phyloP scores from a whole-genome alignment of 1,139 yeast species.

The Diutina ranongensis region DNA sequence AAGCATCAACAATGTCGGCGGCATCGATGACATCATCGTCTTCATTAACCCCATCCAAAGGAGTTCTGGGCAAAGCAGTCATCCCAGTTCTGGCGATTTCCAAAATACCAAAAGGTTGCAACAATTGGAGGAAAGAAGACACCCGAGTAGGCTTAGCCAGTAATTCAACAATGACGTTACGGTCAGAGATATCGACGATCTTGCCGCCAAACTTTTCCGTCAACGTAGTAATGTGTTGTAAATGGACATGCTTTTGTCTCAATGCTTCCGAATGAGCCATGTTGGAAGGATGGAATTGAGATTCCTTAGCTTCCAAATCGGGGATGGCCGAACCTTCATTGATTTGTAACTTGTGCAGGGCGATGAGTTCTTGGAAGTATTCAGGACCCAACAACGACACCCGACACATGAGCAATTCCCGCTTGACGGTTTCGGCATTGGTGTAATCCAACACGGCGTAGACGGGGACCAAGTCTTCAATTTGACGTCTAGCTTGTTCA shows the following conservation, averaged over 20 bases:
- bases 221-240: slow-evolving; percentile 71
- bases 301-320: slow-evolving; percentile 39
- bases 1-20: slow-evolving; percentile 63
- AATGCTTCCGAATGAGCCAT: slow-evolving; percentile 85
- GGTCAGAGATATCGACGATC: slow-evolving; percentile 82
- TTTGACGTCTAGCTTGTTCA: slow-evolving; percentile 98
- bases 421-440: slow-evolving; percentile 75
- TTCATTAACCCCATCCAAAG: slow-evolving; percentile 43
- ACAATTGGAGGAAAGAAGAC: slow-evolving; percentile 71
- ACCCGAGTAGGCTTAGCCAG: slow-evolving; percentile 90
- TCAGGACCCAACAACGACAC: slow-evolving; percentile 92
- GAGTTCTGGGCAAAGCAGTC: slow-evolving; percentile 98
- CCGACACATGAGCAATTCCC: slow-evolving; percentile 86
- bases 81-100: slow-evolving; percentile 97
- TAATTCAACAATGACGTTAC: slow-evolving; percentile 89
- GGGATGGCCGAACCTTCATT: slow-evolving; percentile 29
- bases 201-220: slow-evolving; percentile 87
- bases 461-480: slow-evolving; percentile 95
- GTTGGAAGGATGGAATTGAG: slow-evolving; percentile 76
- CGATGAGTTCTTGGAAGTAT: slow-evolving; percentile 88
- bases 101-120: slow-evolving; percentile 91
- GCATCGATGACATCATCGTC: slow-evolving; percentile 43
- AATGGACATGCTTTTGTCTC: slow-evolving; percentile 85
- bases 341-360: slow-evolving; percentile 60
- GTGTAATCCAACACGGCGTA: slow-evolving; percentile 96